phyloP scores from a whole-genome alignment of 2,329 filamentous ascomycete species.

The Neofusicoccum kwambonambiense region DNA sequence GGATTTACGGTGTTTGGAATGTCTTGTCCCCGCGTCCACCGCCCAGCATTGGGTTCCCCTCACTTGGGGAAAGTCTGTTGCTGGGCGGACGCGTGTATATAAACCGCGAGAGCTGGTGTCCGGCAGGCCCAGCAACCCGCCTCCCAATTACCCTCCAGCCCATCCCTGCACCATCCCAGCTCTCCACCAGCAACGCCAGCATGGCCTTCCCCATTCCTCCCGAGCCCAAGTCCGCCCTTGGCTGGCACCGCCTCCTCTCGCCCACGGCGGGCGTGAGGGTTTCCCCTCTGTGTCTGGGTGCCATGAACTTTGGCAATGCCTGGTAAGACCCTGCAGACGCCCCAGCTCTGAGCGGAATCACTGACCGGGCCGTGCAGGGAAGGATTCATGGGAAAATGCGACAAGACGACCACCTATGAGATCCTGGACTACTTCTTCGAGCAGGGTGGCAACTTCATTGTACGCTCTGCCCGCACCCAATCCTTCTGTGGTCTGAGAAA shows the following conservation, averaged over 20 bases:
- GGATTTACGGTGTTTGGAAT: not conserved
- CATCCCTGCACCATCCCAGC: not conserved
- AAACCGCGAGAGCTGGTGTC: too few relatives aligned
- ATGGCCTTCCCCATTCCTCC: constrained; percentile 27
- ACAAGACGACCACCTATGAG: constrained; percentile 58
- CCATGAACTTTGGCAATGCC: constrained; percentile 55
- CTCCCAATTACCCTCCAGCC: not conserved
- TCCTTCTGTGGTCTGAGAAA: not conserved
- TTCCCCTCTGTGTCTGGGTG: constrained; percentile 53
- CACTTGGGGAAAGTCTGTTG: not conserved
- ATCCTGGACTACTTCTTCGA: constrained; percentile 67
- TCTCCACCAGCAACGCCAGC: not conserved
- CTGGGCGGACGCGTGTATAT: not conserved
- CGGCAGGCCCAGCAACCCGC: too few relatives aligned
- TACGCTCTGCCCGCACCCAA: constrained; percentile 48
- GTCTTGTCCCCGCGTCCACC: not conserved
- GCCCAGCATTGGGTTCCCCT: not conserved
- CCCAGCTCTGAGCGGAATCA: too few relatives aligned
- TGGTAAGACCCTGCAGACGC: constrained; percentile 33
- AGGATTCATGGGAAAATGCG: constrained; percentile 12
- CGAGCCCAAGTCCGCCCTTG: constrained; percentile 42
- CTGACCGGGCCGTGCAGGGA: not conserved
- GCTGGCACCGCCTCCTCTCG: constrained; percentile 53
- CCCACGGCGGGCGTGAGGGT: constrained; percentile 53
- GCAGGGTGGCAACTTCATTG: constrained; percentile 69